Base-by-base conservation (phyloP, 805 yeast genomes). In the Candida broadrunensis region DNA sequence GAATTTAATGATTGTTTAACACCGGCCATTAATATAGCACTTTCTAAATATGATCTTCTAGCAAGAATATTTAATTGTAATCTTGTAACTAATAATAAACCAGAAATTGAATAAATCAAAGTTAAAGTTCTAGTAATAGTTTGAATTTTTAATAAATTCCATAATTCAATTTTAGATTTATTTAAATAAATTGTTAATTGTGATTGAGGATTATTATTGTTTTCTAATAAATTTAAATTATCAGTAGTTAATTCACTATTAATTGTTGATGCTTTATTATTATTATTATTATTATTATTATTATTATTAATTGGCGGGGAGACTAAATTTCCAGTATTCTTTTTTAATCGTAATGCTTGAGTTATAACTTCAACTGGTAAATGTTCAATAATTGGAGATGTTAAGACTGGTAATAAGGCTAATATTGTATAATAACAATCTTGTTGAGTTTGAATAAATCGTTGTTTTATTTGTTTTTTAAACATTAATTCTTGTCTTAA, bases 371-470 rank as follows among this genome's bases (percentile, higher is more conserved):
- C 96, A 17, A 86, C 90, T 5, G 86, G 83, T 45, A 83, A 68
- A 40, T 69, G 69, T 16, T 74, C 77, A 43, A 81, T 61, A 6
- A 88, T 74, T 13, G 86, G 88, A 23, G 74, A 74, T 5, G 82
- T 73, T 33, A 90, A 67, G 4, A 88, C 87, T 1, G 96, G 95
- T 36, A 87, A 69, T 46, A 91, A 72, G 3, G 95, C 90, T 56
- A 86, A 71, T 38, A 90, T 79, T 0, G 97, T 91, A 65, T 80
- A 81, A 38, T 85, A 73, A 35, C 96, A 87, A 61, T 91, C 98
- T 50, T 83, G 82, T 55, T 90, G 97, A 9, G 97, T 91, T 67
- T 89, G 97, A 37, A 85, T 81, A 54, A 89, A 91, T 43, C 97
- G 69, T 50, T 93, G 74, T 50, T 83, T 83, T 44, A 90, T 84